These are phyloP conservation scores for Erythrophleum ivorense DNA, from an alignment of 331 rosid genomes.

Conservation along the genomic window DNA sequence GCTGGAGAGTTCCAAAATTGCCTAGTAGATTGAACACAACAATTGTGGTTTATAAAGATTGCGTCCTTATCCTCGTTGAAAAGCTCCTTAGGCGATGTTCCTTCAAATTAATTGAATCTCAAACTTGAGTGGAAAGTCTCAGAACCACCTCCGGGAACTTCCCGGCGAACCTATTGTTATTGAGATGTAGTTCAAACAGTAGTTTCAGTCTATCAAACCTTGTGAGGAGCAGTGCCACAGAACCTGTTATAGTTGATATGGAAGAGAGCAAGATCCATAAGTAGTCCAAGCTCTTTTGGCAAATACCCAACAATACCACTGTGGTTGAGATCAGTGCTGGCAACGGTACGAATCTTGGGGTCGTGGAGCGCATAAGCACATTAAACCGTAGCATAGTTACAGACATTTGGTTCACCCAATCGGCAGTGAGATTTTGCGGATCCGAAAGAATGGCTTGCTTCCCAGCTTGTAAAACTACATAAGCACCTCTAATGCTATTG, in stretches of 20 bases:
- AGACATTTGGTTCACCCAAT: slow-evolving; percentile 89
- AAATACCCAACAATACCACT: slow-evolving; percentile 90
- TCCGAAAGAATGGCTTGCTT: too few relatives aligned
- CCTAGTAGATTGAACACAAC: slow-evolving; percentile 75
- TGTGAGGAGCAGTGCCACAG: slow-evolving; percentile 88
- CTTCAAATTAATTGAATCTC: slow-evolving; percentile 93
- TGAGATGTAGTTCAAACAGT: slow-evolving; percentile 80
- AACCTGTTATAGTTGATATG: slow-evolving; percentile 88
- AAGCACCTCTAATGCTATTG: too few relatives aligned
- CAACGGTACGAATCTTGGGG: slow-evolving; percentile 69
- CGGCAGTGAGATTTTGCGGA: slow-evolving; percentile 59
- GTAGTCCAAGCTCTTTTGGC: slow-evolving; percentile 86
- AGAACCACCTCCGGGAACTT: slow-evolving; percentile 79
- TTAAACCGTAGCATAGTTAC: slow-evolving; percentile 69
- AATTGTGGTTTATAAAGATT: slow-evolving; percentile 81
- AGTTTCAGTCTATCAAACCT: slow-evolving; percentile 56
- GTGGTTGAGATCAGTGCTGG: slow-evolving; percentile 96
- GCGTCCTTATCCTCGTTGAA: slow-evolving; percentile 89
- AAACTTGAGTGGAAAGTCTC: slow-evolving; percentile 70
- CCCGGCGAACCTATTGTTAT: slow-evolving; percentile 92
- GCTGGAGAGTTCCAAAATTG: slow-evolving; percentile 89
- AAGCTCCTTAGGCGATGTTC: slow-evolving; percentile 73
- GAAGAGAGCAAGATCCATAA: slow-evolving; percentile 76
- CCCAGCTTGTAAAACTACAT: too few relatives aligned
- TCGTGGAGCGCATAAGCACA: slow-evolving; percentile 72